Percentiles rank a stretch among this genome's conserved stretches.
These are phyloP conservation scores for Dothidotthia symphoricarpi DNA, from an alignment of 2,329 filamentous ascomycete species.

Conservation along the genomic window DNA sequence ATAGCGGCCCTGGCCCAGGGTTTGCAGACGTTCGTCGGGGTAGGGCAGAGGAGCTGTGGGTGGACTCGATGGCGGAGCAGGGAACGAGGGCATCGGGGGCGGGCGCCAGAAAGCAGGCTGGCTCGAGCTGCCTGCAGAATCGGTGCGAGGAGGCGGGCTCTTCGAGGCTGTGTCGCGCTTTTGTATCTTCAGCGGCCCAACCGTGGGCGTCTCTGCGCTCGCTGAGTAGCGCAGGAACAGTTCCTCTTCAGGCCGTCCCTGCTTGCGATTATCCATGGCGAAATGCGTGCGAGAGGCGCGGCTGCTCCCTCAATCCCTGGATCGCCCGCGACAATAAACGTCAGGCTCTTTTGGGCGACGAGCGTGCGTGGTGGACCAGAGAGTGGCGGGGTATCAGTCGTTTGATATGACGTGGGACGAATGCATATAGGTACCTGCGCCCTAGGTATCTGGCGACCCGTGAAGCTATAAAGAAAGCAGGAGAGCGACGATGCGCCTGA, in stretches of 20 bases:
- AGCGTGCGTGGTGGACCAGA: slow-evolving; percentile 1
- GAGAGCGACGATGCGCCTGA: slow-evolving; percentile 9
- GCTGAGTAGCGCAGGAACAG: slow-evolving; percentile 64
- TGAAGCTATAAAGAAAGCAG: slow-evolving; percentile 9
- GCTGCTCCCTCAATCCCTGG: slow-evolving; percentile 13
- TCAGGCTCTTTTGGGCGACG: slow-evolving; percentile 15
- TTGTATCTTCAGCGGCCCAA: slow-evolving; percentile 81
- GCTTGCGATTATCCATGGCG: slow-evolving; percentile 50
- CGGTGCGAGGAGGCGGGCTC: slow-evolving; percentile 52
- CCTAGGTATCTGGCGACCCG: slow-evolving; percentile 8
- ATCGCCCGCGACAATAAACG: slow-evolving; percentile 25
- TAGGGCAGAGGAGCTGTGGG: slow-evolving; percentile 35
- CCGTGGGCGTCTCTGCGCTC: slow-evolving; percentile 67
- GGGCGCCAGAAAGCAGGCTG: slow-evolving; percentile 39
- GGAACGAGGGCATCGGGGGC: slow-evolving; percentile 62
- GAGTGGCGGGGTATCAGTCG: slow-evolving; percentile 19
- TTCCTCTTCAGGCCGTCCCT: slow-evolving; percentile 74
- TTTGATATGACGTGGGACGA: slow-evolving; percentile 13
- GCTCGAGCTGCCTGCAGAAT: slow-evolving; percentile 65
- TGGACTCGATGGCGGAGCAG: slow-evolving; percentile 53
- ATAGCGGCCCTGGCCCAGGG: slow-evolving; percentile 28
- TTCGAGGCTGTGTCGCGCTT: slow-evolving; percentile 61
- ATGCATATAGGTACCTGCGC: slow-evolving; percentile 1
- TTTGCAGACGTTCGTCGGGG: not conserved
- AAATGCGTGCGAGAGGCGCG: no score